Evolutionary conservation across 2,329 filamentous ascomycete species (phyloP), one percentile per base, ranked within the genome.

Genomic region (Fusarium sp.): DNA sequence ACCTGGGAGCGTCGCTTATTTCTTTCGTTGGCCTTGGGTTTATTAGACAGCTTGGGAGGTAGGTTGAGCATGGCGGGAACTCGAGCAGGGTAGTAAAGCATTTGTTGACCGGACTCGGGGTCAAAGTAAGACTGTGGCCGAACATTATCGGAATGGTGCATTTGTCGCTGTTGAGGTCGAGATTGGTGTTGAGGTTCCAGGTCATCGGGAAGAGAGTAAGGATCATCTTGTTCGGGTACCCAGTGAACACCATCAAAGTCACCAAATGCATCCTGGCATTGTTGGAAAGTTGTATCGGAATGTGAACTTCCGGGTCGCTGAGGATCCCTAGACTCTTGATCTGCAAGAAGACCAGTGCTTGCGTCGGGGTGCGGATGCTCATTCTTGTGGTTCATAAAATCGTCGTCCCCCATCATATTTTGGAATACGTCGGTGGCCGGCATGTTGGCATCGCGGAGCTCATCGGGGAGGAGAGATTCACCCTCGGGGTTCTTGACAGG

Each of bases 51-150:
- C 76, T 94, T 93, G 47, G 94, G 94, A 2, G 96, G 96, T 17
- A 99, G 84, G 76, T 97, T 98, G 63, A 99, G 87, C 91, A 97
- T 95, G 70, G 93, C 91, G 6, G 96, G 96, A 5, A 99, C 96
- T 2, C 94, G 95, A 6, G 96, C 96, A 18, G 96, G 96, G 80
- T 99, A 99, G 82, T 92, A 98, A 14, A 97, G 90, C 93, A 98
- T 97, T 75, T 91, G 86, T 73, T 95, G 90, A 8, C 90, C 92
- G 3, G 91, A 91, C 31, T 87, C 84, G 4, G 89, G 89, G 77
- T 91, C 86, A 76, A 89, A 82, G 79, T 90, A 91, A 2, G 90
- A 90, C 68, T 88, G 86, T 15, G 89, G 86, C 22, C 83, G 81
- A 5, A 81, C 78, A 71, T 80, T 78, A 22, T 53, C 57, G 17